A percentile compares a stretch with the other conserved stretches of the same genome.
These are phyloP conservation scores for Scleroderma bovista DNA, from an alignment of 768 basidiomycete genomes.

Conservation along the genomic window DNA sequence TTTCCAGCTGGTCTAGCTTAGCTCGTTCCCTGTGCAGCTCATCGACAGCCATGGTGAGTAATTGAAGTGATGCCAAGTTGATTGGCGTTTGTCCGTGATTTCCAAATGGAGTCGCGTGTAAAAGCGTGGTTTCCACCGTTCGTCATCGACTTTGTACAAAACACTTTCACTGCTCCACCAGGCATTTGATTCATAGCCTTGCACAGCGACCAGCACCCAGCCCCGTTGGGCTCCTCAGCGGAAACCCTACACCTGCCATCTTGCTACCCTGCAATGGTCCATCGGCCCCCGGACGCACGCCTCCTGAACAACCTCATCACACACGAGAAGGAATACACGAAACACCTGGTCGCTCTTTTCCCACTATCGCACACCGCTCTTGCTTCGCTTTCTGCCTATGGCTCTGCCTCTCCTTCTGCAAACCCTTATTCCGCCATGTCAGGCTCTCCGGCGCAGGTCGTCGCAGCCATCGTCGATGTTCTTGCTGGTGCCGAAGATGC, in stretches of 20 bases:
- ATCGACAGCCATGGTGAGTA: too few relatives aligned
- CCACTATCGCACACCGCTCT: constrained; percentile 55
- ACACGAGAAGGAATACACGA: constrained; percentile 68
- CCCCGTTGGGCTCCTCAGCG: not conserved
- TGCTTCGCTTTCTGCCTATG: constrained; percentile 67
- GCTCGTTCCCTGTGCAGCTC: too few relatives aligned
- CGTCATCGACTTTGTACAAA: not conserved
- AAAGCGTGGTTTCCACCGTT: not conserved
- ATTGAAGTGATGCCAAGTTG: too few relatives aligned
- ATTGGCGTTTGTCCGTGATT: too few relatives aligned
- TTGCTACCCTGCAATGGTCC: constrained; percentile 31
- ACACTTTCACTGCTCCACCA: not conserved
- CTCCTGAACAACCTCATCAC: constrained; percentile 62
- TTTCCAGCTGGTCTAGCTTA: not conserved
- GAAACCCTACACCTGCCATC: not conserved
- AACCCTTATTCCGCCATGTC: constrained; percentile 37
- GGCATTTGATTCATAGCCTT: not conserved
- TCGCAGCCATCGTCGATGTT: constrained; percentile 44
- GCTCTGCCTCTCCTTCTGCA: constrained; percentile 56
- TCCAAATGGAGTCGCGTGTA: too few relatives aligned
- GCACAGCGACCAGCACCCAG: not conserved
- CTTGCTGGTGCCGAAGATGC: constrained; percentile 67
- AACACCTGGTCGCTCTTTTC: constrained; percentile 52
- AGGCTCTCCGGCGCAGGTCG: constrained; percentile 10
- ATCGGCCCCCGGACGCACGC: constrained; percentile 67